A percentile compares a stretch with the other conserved stretches of the same genome.
These are phyloP conservation scores for Periconia macrospinosa DNA, from an alignment of 2,329 filamentous ascomycete species.

Conservation along the genomic window DNA sequence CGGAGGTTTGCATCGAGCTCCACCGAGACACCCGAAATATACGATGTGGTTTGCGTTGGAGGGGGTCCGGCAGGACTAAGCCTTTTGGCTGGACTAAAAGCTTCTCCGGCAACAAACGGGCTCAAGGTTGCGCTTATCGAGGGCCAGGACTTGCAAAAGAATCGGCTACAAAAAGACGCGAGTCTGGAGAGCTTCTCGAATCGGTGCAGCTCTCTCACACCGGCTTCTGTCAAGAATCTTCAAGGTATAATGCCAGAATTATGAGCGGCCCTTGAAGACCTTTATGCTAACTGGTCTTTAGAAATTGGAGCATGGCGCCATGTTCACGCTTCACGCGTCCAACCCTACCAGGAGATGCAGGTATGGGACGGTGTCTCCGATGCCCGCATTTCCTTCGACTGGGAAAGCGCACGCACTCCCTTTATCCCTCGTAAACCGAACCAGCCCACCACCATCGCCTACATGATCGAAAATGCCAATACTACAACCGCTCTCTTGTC, in stretches of 20 bases:
- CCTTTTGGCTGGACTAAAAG: conserved; percentile 48
- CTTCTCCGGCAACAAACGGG: conserved; percentile 72
- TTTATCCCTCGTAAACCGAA: conserved; percentile 45
- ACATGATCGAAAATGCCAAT: conserved; percentile 96
- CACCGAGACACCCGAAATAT: conserved; percentile 65
- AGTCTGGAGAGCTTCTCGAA: conserved; percentile 78
- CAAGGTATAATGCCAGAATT: conserved; percentile 46
- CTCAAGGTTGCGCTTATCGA: conserved; percentile 89
- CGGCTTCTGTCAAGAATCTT: conserved; percentile 81
- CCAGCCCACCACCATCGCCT: conserved; percentile 70
- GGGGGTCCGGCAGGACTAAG: conserved; percentile 89
- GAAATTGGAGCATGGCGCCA: conserved; percentile 84
- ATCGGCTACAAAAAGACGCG: conserved; percentile 64
- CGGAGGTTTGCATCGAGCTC: conserved; percentile 38
- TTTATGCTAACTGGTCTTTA: conserved; percentile 5
- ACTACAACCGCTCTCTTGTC: conserved; percentile 76
- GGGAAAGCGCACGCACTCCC: conserved; percentile 53
- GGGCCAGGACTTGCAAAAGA: conserved; percentile 77
- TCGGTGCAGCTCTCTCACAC: conserved; percentile 92
- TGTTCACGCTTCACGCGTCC: conserved; percentile 71
- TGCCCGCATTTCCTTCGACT: conserved; percentile 87
- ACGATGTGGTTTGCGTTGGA: conserved; percentile 90
- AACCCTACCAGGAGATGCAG: conserved; percentile 94
- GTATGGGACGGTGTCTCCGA: conserved; percentile 95
- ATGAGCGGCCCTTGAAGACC: neutral